Base-by-base conservation (phyloP, 2,329 filamentous ascomycete genomes). In the Orbilia javanica region DNA sequence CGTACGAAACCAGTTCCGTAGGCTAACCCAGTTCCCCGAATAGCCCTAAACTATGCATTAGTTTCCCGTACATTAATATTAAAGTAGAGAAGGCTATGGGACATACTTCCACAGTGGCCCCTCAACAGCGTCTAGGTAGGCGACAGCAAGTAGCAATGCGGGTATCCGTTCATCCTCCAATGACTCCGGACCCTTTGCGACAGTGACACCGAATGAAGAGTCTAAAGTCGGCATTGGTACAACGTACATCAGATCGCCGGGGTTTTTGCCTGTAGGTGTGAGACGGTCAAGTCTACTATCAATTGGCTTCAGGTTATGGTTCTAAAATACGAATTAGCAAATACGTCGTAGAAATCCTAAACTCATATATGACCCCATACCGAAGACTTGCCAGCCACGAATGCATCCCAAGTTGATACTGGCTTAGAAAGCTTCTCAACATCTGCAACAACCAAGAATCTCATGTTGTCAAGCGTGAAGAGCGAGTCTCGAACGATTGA, bases 191-290 rank as follows among this genome's bases (percentile, higher is more conserved):
- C 95, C 95, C 48, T 88, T 88, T 1, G 91, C 88, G 10, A 92
- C 92, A 81, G 93, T 90, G 76, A 94, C 89, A 25, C 91, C 91
- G 85, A 93, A 98, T 0, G 94, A 97, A 50, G 93, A 96, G 85
- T 99, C 96, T 64, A 97, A 91, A 0, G 94, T 92, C 0, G 93
- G 90, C 90, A 99, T 96, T 15, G 96, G 94, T 22, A 98, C 89
- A 67, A 99, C 88, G 80, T 93, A 91, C 34, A 91, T 89, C 39
- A 92, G 87, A 4, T 89, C 88, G 13, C 96, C 96, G 0, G 94
- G 92, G 5, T 89, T 89, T 66, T 88, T 88, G 15, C 94, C 96
- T 68, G 93, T 90, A 0, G 89, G 86, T 79, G 90, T 96, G 68
- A 97, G 89, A n/a, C 93, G 87, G 44, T 89, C 88, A 64, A 88